These are phyloP conservation scores for Pistacia atlantica DNA, from an alignment of 345 rosid genomes.

Conservation along the genomic window DNA sequence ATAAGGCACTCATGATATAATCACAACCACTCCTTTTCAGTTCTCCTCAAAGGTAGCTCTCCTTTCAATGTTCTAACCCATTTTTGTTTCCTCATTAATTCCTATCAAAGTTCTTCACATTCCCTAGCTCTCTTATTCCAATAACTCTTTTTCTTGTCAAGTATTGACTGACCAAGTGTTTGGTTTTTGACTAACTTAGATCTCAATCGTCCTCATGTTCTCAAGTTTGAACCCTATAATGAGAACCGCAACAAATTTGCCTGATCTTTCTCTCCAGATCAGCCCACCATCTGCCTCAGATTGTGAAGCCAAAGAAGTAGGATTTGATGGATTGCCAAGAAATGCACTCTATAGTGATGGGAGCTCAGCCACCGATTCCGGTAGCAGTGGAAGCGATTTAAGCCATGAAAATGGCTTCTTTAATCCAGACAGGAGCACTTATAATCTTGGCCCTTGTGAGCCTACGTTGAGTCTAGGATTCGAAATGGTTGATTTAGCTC, in stretches of 20 bases:
- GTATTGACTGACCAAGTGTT: background rate
- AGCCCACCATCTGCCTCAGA: slow-evolving; percentile 61
- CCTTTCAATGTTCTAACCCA: slow-evolving; percentile 6
- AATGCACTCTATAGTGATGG: slow-evolving; percentile 45
- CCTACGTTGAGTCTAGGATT: slow-evolving; percentile 74
- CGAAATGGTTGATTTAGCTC: slow-evolving; percentile 40
- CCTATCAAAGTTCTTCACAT: slow-evolving; percentile 22
- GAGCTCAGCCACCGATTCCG: slow-evolving; percentile 74
- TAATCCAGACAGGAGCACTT: slow-evolving; percentile 25
- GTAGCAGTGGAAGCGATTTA: slow-evolving; percentile 69
- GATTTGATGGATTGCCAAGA: slow-evolving; percentile 21
- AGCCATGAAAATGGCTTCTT: slow-evolving; percentile 65
- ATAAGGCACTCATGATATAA: slow-evolving; percentile 91
- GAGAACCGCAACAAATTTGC: slow-evolving; percentile 40
- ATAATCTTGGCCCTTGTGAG: slow-evolving; percentile 30
- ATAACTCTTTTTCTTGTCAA: background rate
- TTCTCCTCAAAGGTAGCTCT: slow-evolving; percentile 20
- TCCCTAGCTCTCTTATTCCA: slow-evolving; percentile 16
- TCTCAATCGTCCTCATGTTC: slow-evolving; percentile 34
- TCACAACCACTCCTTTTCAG: slow-evolving; percentile 42
- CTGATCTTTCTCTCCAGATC: slow-evolving; percentile 92
- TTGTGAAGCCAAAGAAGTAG: slow-evolving; percentile 24
- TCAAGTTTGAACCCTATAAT: slow-evolving; percentile 37
- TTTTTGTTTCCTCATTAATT: slow-evolving; percentile 10
- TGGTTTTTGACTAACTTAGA: slow-evolving; percentile 20